Evolutionary conservation across 441 rosid genomes (phyloP).

Genomic region (Pelargonium fulgidum): DNA sequence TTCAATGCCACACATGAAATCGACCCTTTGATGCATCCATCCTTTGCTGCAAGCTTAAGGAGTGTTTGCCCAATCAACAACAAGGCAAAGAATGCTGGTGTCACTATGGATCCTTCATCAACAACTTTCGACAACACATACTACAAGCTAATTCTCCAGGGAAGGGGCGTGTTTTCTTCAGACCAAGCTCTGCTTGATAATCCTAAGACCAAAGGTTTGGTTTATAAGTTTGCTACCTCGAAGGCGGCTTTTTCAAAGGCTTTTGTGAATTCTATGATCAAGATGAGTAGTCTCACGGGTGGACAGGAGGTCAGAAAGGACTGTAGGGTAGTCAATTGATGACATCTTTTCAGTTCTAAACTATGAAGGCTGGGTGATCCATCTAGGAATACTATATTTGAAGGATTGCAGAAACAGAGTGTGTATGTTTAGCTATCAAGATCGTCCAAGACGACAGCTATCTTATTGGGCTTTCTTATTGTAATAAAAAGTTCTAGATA

Average conservation of each 20-base stretch:
- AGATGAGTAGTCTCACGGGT: slow-evolving; percentile 49
- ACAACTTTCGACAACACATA: slow-evolving; percentile 46
- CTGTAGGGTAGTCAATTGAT: slow-evolving; percentile 33
- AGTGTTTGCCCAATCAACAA: slow-evolving; percentile 34
- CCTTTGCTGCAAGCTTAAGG: slow-evolving; percentile 41
- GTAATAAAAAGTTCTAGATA: slow-evolving; percentile 10
- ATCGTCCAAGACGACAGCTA: background rate
- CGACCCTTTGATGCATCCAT: slow-evolving; percentile 43
- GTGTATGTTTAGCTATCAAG: background rate
- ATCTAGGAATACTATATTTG: slow-evolving; percentile 9
- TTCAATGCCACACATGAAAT: slow-evolving; percentile 47
- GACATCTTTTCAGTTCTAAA: slow-evolving; percentile 8
- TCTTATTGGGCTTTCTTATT: too few relatives aligned
- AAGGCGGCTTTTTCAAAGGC: slow-evolving; percentile 34
- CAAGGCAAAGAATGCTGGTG: slow-evolving; percentile 40
- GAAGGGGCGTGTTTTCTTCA: slow-evolving; percentile 42
- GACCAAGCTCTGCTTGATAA: slow-evolving; percentile 47
- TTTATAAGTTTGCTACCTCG: slow-evolving; percentile 36
- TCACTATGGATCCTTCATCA: slow-evolving; percentile 40
- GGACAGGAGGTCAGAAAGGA: slow-evolving; percentile 36
- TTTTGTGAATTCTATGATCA: slow-evolving; percentile 47
- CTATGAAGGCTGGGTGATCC: too few relatives aligned
- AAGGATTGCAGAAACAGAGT: slow-evolving; percentile 4
- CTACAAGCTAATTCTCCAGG: slow-evolving; percentile 42
- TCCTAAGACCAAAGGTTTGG: slow-evolving; percentile 33